These are phyloP conservation scores for Suhomyces emberorum DNA, from an alignment of 805 yeast genomes.

Conservation along the genomic window DNA sequence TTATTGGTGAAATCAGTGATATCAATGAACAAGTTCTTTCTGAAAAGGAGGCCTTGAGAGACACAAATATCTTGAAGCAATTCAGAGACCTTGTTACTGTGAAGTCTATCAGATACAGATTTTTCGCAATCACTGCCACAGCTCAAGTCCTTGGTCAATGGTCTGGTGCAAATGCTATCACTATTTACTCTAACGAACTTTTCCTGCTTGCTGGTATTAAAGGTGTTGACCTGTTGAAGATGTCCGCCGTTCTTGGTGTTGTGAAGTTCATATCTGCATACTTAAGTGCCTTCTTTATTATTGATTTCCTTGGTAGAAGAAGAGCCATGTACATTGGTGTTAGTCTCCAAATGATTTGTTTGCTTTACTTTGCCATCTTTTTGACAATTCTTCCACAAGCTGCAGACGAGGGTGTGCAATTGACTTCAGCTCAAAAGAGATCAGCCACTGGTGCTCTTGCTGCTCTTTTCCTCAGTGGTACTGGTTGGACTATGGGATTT, in stretches of 20 bases:
- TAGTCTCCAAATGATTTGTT: conserved; percentile 15
- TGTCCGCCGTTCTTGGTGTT: conserved; percentile 24
- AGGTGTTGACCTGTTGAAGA: conserved; percentile 19
- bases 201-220: conserved; percentile 19
- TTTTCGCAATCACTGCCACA: conserved; percentile 16
- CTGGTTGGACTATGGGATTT: conserved; percentile 25
- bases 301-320: conserved; percentile 22
- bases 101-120: conserved; percentile 20
- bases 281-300: conserved; percentile 21
- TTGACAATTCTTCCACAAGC: conserved; percentile 21
- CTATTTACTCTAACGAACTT: conserved; percentile 22
- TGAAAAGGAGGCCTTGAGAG: conserved; percentile 18
- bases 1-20: conserved; percentile 22
- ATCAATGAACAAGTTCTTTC: conserved; percentile 19
- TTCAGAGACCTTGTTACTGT: conserved; percentile 15
- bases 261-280: conserved; percentile 22
- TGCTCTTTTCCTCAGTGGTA: conserved; percentile 21
- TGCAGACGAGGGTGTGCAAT: conserved; percentile 7
- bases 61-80: conserved; percentile 10
- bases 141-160: conserved; percentile 24
- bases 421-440: conserved; percentile 13
- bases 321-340: conserved; percentile 21
- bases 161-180: conserved; percentile 25
- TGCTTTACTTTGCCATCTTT: conserved; percentile 21
- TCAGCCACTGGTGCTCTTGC: conserved; percentile 22